Percentiles rank a stretch among this genome's conserved stretches.
Conservation (phyloP, 2,329 filamentous ascomycete species). For the Orbilia blumenaviensis region DNA sequence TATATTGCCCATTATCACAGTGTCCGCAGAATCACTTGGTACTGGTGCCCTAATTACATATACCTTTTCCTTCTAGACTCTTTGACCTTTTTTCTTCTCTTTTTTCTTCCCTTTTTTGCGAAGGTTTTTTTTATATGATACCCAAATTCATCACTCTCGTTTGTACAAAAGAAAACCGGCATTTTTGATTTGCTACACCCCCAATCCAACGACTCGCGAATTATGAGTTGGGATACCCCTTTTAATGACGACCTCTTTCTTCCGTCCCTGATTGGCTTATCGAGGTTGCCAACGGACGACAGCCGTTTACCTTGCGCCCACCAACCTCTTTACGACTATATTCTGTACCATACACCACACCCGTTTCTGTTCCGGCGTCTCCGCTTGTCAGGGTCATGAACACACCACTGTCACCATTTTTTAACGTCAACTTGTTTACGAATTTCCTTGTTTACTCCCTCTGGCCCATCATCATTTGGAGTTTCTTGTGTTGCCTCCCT, state of each 20-base stretch:
- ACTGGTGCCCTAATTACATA: not conserved
- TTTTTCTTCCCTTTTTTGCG: conserved; percentile 36
- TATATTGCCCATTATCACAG: not conserved
- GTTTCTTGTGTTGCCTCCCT: conserved; percentile 53
- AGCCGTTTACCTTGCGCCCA: conserved; percentile 30
- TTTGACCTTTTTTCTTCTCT: conserved; percentile 30
- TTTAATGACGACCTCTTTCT: conserved; percentile 46
- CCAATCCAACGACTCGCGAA: conserved; percentile 40
- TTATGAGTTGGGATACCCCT: conserved; percentile 42
- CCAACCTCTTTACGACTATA: conserved; percentile 33
- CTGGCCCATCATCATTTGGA: conserved; percentile 45
- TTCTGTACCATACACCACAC: conserved; percentile 49
- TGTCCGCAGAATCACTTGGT: conserved; percentile 25
- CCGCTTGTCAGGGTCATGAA: conserved; percentile 53
- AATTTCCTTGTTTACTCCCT: conserved; percentile 46
- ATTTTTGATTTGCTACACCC: conserved; percentile 36
- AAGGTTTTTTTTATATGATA: conserved; percentile 51
- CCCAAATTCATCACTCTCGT: conserved; percentile 53
- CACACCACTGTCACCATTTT: conserved; percentile 17
- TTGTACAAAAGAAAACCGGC: conserved; percentile 53
- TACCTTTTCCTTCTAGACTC: conserved; percentile 21
- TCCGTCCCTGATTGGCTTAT: conserved; percentile 20
- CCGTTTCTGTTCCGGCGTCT: conserved; percentile 50
- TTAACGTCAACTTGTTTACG: conserved; percentile 48
- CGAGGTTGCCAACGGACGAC: conserved; percentile 1